A percentile compares a stretch with the other conserved stretches of the same genome.
Evolutionary conservation across 2,329 filamentous ascomycete genomes (phyloP).

Genomic region (Alternaria hordeiaustralica): DNA sequence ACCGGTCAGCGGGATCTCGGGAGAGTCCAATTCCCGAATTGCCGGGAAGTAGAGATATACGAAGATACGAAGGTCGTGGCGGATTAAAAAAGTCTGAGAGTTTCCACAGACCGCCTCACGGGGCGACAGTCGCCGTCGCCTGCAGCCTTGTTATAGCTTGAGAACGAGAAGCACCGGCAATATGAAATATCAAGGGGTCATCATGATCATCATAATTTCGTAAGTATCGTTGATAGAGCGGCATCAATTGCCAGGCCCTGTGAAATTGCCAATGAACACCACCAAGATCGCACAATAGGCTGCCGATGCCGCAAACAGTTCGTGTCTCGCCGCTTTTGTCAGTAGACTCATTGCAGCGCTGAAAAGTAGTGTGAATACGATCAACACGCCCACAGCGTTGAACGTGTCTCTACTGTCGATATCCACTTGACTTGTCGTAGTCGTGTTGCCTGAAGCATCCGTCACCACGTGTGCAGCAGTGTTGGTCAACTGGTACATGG

Average conservation of each 20-base stretch:
- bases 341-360: slow-evolving; percentile 47
- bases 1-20: not conserved
- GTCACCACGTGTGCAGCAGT: slow-evolving; percentile 3
- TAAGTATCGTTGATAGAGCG: not conserved
- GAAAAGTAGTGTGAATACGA: slow-evolving; percentile 51
- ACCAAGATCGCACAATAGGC: slow-evolving; percentile 51
- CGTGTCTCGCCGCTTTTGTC: slow-evolving; percentile 46
- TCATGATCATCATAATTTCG: not conserved
- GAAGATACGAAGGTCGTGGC: not conserved
- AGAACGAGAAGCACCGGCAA: too few species aligned
- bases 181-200: too few species aligned
- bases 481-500: slow-evolving; percentile 49
- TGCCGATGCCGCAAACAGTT: slow-evolving; percentile 48
- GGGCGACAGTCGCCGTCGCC: not conserved
- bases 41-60: not conserved
- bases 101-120: not conserved
- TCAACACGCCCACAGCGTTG: slow-evolving; percentile 51
- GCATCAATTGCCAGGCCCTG: slow-evolving; percentile 37
- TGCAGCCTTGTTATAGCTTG: not conserved
- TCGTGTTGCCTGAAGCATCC: not conserved
- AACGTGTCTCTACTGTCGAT: slow-evolving; percentile 40
- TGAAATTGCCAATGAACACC: slow-evolving; percentile 51
- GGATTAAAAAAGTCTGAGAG: not conserved
- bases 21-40: not conserved
- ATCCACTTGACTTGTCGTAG: slow-evolving; percentile 3